Evolutionary conservation across 2,329 filamentous ascomycete genomes (phyloP), one percentile per base, ranked within the genome.

Genomic region (Fusarium goolgardi): DNA sequence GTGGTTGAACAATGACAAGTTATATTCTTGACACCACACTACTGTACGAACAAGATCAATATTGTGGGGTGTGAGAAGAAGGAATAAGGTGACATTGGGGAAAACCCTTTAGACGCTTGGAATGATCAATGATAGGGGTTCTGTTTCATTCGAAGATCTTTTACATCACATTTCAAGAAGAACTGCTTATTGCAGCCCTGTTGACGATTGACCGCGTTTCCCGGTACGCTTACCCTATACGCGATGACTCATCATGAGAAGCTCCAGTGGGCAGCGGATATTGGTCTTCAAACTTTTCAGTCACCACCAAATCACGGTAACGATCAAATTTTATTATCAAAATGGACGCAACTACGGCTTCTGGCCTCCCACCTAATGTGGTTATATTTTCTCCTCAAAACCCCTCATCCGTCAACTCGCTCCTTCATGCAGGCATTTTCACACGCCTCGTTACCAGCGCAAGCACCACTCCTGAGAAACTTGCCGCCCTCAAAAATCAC

Each of bases 371-470:
- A 2, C 35, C 50, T 0, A 63, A 63, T 3, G 59, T 63, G 16
- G 20, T 31, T 6, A 55, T 63, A 6, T 63, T 63, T 21, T 32
- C 44, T 9, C 50, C 59, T 2, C 61, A 44, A 18, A 44, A 37
- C 2, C 3, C 50, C 4, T 39, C 32, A 13, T n/a, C 59, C 5
- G 41, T 63, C n/a, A 12, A 29, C 1, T 7, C n/a, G 0, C 58
- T 63, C 1, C 32, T 63, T 1, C 21, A 10, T 13, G 59, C 25
- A 4, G n/a, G 59, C 4, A 16, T 40, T 20, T 63, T 63, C 8
- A 63, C 59, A 0, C 58, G 59, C 1, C 58, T 63, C 1, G 50
- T 63, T 13, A 21, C 58, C 5, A 63, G 59, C n/a, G 44, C 37
- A 18, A 49, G 43, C 21, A 63, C 58, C 4, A 63, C 58, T 0